phyloP scores from a whole-genome alignment of 345 rosid genomes.

The Anacardium occidentale region DNA sequence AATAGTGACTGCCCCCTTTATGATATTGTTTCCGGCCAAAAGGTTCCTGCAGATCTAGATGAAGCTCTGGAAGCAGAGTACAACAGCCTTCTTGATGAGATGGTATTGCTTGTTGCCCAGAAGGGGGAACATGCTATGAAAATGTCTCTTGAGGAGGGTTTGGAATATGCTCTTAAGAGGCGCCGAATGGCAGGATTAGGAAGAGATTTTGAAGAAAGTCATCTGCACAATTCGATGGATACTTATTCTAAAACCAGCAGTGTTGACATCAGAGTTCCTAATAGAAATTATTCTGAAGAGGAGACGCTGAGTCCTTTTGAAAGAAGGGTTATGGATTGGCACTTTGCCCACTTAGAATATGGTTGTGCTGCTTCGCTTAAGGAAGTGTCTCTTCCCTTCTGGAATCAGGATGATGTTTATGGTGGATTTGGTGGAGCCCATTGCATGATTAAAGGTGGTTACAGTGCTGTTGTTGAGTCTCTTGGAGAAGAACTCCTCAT shows the following conservation, averaged over 20 bases:
- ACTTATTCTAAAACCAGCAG: slow-evolving; percentile 34
- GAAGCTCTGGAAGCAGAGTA: slow-evolving; percentile 93
- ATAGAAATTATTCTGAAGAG: slow-evolving; percentile 37
- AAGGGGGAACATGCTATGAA: slow-evolving; percentile 84
- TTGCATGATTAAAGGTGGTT: slow-evolving; percentile 99
- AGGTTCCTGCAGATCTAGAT: slow-evolving; percentile 91
- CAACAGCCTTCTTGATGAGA: slow-evolving; percentile 93
- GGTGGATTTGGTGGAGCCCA: slow-evolving; percentile 99
- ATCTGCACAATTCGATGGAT: slow-evolving; percentile 37
- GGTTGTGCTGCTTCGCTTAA: slow-evolving; percentile 96
- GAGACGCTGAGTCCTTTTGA: slow-evolving; percentile 87
- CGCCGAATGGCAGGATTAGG: slow-evolving; percentile 62
- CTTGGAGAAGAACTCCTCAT: slow-evolving; percentile 74
- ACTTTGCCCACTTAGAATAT: slow-evolving; percentile 95
- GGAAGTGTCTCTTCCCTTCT: slow-evolving; percentile 93
- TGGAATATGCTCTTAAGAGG: slow-evolving; percentile 81
- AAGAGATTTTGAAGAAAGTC: slow-evolving; percentile 45
- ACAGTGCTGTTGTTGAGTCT: slow-evolving; percentile 82
- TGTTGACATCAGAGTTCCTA: slow-evolving; percentile 33
- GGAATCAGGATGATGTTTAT: slow-evolving; percentile 99
- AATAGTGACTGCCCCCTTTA: slow-evolving; percentile 98
- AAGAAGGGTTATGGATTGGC: slow-evolving; percentile 99
- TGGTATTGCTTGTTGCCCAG: slow-evolving; percentile 82
- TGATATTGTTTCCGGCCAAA: slow-evolving; percentile 82
- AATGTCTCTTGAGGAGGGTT: slow-evolving; percentile 97